Base-by-base conservation (phyloP, 148 eudicot species). In the Vaccinium myrtillus region DNA sequence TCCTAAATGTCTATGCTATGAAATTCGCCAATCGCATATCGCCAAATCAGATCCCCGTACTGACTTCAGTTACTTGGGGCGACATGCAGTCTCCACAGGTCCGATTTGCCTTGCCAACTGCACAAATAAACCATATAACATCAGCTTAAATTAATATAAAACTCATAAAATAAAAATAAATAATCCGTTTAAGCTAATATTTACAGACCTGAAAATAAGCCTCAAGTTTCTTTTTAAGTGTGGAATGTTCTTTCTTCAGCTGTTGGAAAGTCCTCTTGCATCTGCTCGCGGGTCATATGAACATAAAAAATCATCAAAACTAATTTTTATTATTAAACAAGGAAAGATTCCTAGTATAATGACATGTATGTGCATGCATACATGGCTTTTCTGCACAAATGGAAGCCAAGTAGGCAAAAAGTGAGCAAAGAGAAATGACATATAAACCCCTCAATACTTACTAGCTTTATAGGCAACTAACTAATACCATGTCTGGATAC, bases 101-200 rank as follows among this genome's bases (percentile, higher is more conserved):
- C 98, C 98, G 84, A 86, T 90, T 90, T 95, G 98, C 88, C 98
- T 92, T 61, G 92, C 94, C 87, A 91, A 77, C 98, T 92, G 89
- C 88, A 80, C 76, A 78, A 32, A 78, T 55, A 73, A 83, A 25
- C 4, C 36, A 63, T 15, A 16, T 30, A 78, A 78, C 83, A 59
- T 39, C 19, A 12, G 5, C 27, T 39, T 32, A 36, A 76, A 15
- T 30, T 74, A 23, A 74, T 74, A 19, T 2, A 36, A 6, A 15
- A 74, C 25, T 61, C 9, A 63, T 23, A 65, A n/a, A 11, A 6
- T 4, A 13, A 27, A 69, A 11, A 27, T 6, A n/a, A 25, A 13
- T 9, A 10, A 11, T 27, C 30, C 1, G 1, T 30, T 27, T 69
- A 4, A 67, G 67, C 16, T 53, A 19, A 59, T 19, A 8, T 27